These are phyloP conservation scores for Yamadazyma trypodendri DNA, from an alignment of 1,139 yeast genomes.

Conservation along the genomic window DNA sequence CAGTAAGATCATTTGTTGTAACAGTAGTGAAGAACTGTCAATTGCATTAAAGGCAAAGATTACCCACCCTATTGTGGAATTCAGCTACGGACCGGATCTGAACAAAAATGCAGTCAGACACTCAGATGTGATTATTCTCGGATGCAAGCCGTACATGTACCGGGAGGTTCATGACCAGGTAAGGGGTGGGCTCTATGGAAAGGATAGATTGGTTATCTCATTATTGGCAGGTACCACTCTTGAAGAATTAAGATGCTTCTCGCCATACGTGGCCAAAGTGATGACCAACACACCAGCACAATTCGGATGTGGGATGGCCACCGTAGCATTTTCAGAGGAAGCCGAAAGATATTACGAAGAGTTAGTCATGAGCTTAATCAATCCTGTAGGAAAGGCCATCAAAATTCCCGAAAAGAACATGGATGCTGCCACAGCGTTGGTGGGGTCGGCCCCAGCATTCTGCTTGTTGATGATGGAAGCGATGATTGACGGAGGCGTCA, in stretches of 20 bases:
- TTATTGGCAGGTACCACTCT: conserved; percentile 92
- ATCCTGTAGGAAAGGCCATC: conserved; percentile 68
- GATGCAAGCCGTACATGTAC: conserved; percentile 83
- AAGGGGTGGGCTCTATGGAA: conserved; percentile 38
- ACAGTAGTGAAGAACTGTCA: conserved; percentile 55
- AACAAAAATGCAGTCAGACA: conserved; percentile 59
- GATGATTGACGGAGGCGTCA: conserved; percentile 89
- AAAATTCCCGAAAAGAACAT: conserved; percentile 85
- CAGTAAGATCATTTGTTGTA: conserved; percentile 70
- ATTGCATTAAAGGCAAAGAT: conserved; percentile 40
- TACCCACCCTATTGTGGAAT: conserved; percentile 48
- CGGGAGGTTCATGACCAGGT: conserved; percentile 54
- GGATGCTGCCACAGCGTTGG: conserved; percentile 94
- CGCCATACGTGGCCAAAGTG: conserved; percentile 74
- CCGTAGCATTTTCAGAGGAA: conserved; percentile 63
- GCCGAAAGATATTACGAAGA: conserved; percentile 49
- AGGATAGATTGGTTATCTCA: conserved; percentile 72
- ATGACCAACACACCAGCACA: conserved; percentile 98
- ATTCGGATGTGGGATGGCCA: conserved; percentile 91
- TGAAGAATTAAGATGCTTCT: conserved; percentile 55
- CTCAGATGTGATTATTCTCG: conserved; percentile 74
- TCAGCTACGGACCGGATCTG: conserved; percentile 47
- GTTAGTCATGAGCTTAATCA: conserved; percentile 56
- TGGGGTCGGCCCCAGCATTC: conserved; percentile 98
- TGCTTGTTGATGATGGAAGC: conserved; percentile 88